Evolutionary conservation across 2,329 filamentous ascomycete species (phyloP), one percentile per base, ranked within the genome.

Genomic region (Capronia coronata): DNA sequence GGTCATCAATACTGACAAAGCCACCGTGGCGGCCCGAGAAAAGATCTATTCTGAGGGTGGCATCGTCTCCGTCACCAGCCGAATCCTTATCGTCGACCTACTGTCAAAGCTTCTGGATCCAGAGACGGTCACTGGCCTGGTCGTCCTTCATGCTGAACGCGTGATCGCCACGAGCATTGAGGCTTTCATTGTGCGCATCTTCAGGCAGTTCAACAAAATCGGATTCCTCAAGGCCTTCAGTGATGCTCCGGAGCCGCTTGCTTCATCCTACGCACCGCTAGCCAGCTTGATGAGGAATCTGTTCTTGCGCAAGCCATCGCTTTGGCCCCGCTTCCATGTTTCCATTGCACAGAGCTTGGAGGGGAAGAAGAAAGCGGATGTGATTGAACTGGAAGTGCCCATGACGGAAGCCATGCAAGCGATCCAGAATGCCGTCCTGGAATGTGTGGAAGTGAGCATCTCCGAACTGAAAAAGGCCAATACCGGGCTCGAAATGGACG

Each of bases 191-290:
- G 73, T 97, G 51, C 80, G 93, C 32, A 87, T 96, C 48, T 98
- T 90, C 65, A 80, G 93, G 52, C 91, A 97, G 69, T 87, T 87
- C 73, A 98, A 98, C 68, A 95, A 94, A 71, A 75, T 71, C 25
- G 93, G 93, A 27, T 97, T 98, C 60, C 74, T 98, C 25, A 98
- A 98, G 64, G 93, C 93, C 10, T 95, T 98, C 64, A 93, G 90
- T 0, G 93, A 98, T 65, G 86, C 84, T 27, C 91, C 93, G 0
- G 90, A 97, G 63, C 86, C 90, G 0, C 94, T 98, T 63, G 85
- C 87, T 0, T 83, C 80, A 0, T 91, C 90, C 1, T 97, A 95
- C 67, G 82, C 88, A 2, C 91, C 93, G 3, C 74, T 98, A 38
- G 79, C 88, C 1, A 89, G 82, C 43, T 94, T 94, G 82, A 84